Percentiles rank a stretch among this genome's conserved stretches.
These are phyloP conservation scores for Macrotyloma uniflorum DNA, from an alignment of 306 rosid genomes.

Conservation along the genomic window DNA sequence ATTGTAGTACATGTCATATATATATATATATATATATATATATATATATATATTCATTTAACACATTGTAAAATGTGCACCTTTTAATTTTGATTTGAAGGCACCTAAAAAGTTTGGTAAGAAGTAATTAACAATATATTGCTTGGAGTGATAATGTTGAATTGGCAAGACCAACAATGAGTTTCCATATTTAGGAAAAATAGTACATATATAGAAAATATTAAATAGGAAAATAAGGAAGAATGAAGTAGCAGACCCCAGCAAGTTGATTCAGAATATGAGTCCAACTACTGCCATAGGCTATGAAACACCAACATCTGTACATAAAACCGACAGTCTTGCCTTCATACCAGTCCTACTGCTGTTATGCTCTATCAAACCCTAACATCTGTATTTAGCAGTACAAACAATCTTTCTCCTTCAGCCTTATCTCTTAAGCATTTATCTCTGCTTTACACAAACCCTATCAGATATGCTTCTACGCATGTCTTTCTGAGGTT, in stretches of 20 bases:
- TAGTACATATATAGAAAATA: neutral
- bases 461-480: slow-evolving; percentile 1
- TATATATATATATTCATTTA: too few relatives aligned
- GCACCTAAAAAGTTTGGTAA: slow-evolving; percentile 13
- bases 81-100: slow-evolving; percentile 1
- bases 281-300: neutral
- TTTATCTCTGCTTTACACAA: slow-evolving; percentile 25
- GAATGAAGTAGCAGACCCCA: neutral
- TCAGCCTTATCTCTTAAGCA: slow-evolving; percentile 34
- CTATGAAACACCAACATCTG: slow-evolving; percentile 21
- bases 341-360: too few relatives aligned
- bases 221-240: neutral
- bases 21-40: too few relatives aligned
- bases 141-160: neutral
- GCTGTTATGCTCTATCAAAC: too few relatives aligned
- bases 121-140: slow-evolving; percentile 6
- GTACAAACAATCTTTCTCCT: slow-evolving; percentile 21
- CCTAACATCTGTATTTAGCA: too few relatives aligned
- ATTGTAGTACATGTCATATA: too few relatives aligned
- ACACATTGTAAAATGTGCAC: too few relatives aligned
- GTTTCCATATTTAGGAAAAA: neutral
- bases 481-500: slow-evolving; percentile 40
- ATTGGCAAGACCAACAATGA: neutral
- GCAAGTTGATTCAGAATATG: slow-evolving; percentile 28
- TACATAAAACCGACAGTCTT: too few relatives aligned